These are phyloP conservation scores for Cardamine occulta DNA, from an alignment of 345 rosid species.

Conservation along the genomic window DNA sequence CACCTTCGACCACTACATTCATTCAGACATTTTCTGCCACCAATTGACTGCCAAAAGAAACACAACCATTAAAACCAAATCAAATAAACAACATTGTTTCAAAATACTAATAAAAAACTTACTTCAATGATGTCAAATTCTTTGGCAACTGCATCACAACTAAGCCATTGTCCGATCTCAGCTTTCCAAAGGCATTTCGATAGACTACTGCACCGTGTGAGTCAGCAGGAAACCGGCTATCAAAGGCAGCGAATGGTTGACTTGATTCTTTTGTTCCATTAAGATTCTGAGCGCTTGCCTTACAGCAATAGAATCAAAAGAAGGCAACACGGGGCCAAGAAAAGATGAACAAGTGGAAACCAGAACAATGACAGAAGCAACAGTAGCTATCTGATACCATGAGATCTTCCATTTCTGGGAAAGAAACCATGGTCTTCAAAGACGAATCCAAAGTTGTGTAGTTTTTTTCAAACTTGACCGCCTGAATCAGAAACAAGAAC, in stretches of 20 bases:
- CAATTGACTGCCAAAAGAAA: conserved; percentile 60
- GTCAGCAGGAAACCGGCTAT: conserved; percentile 71
- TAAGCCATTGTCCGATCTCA: conserved; percentile 84
- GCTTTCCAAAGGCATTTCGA: conserved; percentile 86
- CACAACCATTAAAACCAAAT: conserved; percentile 13
- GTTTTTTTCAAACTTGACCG: conserved; percentile 24
- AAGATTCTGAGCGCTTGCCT: conserved; percentile 57
- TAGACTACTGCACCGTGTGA: conserved; percentile 70
- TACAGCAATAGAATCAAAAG: conserved; percentile 57
- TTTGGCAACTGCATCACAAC: conserved; percentile 63
- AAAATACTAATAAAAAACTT: conserved; percentile 11
- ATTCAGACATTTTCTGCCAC: conserved; percentile 68
- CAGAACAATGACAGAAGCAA: conserved; percentile 61
- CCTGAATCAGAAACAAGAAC: conserved; percentile 36
- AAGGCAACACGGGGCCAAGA: conserved; percentile 70
- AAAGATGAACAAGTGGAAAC: conserved; percentile 78
- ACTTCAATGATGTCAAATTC: conserved; percentile 72
- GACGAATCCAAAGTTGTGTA: background rate
- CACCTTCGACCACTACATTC: conserved; percentile 86
- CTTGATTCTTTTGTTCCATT: conserved; percentile 41
- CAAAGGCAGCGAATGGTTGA: conserved; percentile 47
- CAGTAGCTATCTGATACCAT: conserved; percentile 67
- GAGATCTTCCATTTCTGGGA: conserved; percentile 72
- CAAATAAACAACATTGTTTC: conserved; percentile 14
- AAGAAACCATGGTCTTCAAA: conserved; percentile 50